Evolutionary conservation across 768 basidiomycete species (phyloP).

Genomic region (Pisolithus tinctorius): DNA sequence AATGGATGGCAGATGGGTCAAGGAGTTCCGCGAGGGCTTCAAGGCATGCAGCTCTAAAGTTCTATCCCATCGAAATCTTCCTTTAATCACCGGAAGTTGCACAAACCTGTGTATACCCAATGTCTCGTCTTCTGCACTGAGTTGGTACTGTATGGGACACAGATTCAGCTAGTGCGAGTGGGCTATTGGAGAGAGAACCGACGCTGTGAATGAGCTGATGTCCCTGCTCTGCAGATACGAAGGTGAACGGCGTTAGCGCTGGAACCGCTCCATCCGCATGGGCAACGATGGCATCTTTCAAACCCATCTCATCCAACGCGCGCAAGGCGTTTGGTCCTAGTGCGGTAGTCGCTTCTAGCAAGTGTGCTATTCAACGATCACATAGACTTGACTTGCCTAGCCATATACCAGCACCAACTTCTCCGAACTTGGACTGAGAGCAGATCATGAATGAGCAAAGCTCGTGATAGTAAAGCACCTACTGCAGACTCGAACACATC

Average conservation of each 20-base stretch:
- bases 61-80: background rate
- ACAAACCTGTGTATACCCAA: constrained; percentile 41
- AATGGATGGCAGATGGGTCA: constrained; percentile 36
- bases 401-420: constrained; percentile 51
- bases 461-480: background rate
- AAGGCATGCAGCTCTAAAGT: constrained; percentile 40
- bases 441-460: background rate
- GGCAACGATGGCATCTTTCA: constrained; percentile 36
- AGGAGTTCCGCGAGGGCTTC: constrained; percentile 39
- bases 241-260: constrained; percentile 29
- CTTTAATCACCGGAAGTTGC: background rate
- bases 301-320: constrained; percentile 37
- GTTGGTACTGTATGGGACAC: constrained; percentile 24
- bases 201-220: constrained; percentile 44
- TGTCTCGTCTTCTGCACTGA: constrained; percentile 29
- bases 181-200: background rate
- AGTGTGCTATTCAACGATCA: background rate
- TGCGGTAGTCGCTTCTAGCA: background rate
- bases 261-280: constrained; percentile 30
- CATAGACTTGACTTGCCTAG: constrained; percentile 33
- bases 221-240: constrained; percentile 35
- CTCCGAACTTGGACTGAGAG: constrained; percentile 38
- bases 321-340: constrained; percentile 46
- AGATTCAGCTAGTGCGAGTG: background rate
- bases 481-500: constrained; percentile 52